Evolutionary conservation across 345 rosid genomes (phyloP), one percentile per base, ranked within the genome.

Genomic region (Populus tremula): DNA sequence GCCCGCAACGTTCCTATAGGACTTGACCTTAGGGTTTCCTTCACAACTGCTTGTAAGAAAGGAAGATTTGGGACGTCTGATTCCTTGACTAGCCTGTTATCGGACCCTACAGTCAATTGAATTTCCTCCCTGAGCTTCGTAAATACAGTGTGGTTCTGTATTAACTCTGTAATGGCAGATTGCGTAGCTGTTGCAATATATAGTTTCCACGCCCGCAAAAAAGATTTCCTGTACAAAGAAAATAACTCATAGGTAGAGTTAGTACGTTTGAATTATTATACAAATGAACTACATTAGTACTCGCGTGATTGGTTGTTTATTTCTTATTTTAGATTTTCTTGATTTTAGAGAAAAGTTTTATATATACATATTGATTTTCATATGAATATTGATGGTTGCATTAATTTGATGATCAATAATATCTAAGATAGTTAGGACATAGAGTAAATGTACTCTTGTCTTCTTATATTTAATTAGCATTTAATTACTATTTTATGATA

Each of bases 1-100:
- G 87, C 84, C 50, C 82, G 84, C 49, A 87, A 43, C 5, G 89
- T 81, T 21, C 87, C 89, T 5, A 86, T 79, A 29, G 87, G 83
- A 63, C 84, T 84, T 23, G 78, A 31, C 74, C 89, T 76, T 14
- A 86, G 80, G 10, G 83, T 86, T 77, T 86, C 89, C 72, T 84
- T 86, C 25, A 86, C 71, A n/a, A 84, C 62, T 10, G 86, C 83
- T 69, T 76, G 84, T 21, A 86, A 76, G 84, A 78, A 84, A 62
- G 84, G 87, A 50, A 86, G 83, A n/a, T 68, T 78, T 59, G 83
- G 80, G 76, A 87, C 70, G 78, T 87, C 89, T 18, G 86, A 72
- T 76, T 87, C 89, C 14, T 80, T 71, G 36, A 87, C 79, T 13
- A 87, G 66, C 73, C 83, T 74, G 14, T 25, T 36, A 31, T 74